These are phyloP conservation scores for Plenodomus lindquistii DNA, from an alignment of 2,329 filamentous ascomycete genomes.

Conservation along the genomic window DNA sequence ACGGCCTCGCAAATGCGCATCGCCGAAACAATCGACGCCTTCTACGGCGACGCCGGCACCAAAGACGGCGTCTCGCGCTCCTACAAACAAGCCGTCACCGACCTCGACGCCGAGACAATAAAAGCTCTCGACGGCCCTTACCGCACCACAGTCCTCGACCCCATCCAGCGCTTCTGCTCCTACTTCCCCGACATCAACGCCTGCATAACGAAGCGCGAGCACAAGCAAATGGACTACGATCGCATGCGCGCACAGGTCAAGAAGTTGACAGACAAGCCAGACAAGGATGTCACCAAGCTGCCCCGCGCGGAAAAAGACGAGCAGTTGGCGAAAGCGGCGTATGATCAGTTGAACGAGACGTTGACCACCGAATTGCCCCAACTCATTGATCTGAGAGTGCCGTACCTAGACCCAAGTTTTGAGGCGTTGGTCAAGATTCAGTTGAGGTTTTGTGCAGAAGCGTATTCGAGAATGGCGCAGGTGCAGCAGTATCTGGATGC, in stretches of 20 bases:
- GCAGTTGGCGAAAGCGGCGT: slow-evolving; percentile 88
- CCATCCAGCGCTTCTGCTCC: slow-evolving; percentile 92
- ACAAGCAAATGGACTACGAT: slow-evolving; percentile 99
- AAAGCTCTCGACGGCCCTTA: slow-evolving; percentile 97
- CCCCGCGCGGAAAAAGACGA: slow-evolving; percentile 95
- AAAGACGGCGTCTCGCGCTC: slow-evolving; percentile 93
- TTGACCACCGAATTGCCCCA: slow-evolving; percentile 90
- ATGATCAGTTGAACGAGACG: slow-evolving; percentile 97
- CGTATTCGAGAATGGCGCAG: slow-evolving; percentile 97
- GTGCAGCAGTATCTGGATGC: slow-evolving; percentile 98
- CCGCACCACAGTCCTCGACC: slow-evolving; percentile 89
- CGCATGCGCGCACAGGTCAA: slow-evolving; percentile 94
- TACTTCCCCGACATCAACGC: slow-evolving; percentile 99
- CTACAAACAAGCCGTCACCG: slow-evolving; percentile 98
- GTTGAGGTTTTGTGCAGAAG: slow-evolving; percentile 94
- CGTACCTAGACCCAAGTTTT: slow-evolving; percentile 95
- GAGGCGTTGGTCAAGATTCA: slow-evolving; percentile 99
- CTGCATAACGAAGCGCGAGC: slow-evolving; percentile 98
- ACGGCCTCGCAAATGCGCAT: slow-evolving; percentile 99
- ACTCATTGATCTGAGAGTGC: slow-evolving; percentile 93
- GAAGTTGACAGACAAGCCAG: slow-evolving; percentile 95
- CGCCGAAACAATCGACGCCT: slow-evolving; percentile 98
- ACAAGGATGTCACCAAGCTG: slow-evolving; percentile 97
- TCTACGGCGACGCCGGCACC: slow-evolving; percentile 95
- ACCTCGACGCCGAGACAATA: slow-evolving; percentile 96